Base-by-base conservation (phyloP, 257 asterid species). In the Avicennia marina region DNA sequence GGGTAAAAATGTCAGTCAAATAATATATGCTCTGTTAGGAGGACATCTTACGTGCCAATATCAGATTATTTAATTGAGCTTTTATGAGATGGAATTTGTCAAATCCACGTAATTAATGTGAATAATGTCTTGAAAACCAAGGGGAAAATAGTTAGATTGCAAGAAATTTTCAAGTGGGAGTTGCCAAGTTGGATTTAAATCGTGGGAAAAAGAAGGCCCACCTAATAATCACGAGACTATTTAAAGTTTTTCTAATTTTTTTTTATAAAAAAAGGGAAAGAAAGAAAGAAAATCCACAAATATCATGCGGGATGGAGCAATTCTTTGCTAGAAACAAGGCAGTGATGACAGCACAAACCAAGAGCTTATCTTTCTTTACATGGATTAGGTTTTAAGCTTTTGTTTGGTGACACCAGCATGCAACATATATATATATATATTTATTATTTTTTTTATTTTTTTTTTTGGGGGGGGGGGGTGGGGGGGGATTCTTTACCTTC, bases 181-280 rank as follows among this genome's bases (percentile, higher is more conserved):
- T n/a, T n/a, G n/a, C n/a, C n/a, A n/a, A n/a, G n/a, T n/a, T n/a
- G n/a, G n/a, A n/a, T n/a, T n/a, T n/a, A 20, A 15, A 53, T 13
- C 26, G 15, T 24, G 24, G 19, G 3, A 17, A 25, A 19, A 51
- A 12, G 22, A 24, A 18, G 43, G 7, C 27, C 42, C 5, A 12
- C 18, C 21, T 2, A 5, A 49, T 21, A 42, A 56, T 65, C 71
- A 56, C 64, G 16, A 49, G n/a, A n/a, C n/a, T n/a, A n/a, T n/a
- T n/a, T n/a, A n/a, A n/a, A n/a, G n/a, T n/a, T n/a, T n/a, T n/a
- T n/a, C n/a, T n/a, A n/a, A n/a, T n/a, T n/a, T n/a, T n/a, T n/a
- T n/a, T n/a, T n/a, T n/a, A n/a, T n/a, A n/a, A n/a, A n/a, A n/a
- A n/a, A n/a, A n/a, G n/a, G n/a, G 53, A 40, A 40, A 27, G 4